A percentile compares a stretch with the other conserved stretches of the same genome.
These are phyloP conservation scores for Vanrija pseudolonga DNA, from an alignment of 1,284 basidiomycete species.

Conservation along the genomic window DNA sequence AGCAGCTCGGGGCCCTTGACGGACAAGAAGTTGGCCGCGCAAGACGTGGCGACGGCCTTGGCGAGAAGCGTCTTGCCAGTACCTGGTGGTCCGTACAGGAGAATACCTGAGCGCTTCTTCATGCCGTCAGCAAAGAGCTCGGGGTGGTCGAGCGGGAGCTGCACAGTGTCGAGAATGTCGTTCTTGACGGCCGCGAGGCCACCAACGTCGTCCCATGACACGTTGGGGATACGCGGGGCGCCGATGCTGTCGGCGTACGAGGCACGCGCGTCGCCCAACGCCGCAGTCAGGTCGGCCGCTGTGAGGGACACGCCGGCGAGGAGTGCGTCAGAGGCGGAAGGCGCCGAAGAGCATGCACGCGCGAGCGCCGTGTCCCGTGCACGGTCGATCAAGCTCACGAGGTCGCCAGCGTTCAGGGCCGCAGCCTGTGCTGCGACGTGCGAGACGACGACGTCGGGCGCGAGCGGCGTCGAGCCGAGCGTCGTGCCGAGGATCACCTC, in stretches of 20 bases:
- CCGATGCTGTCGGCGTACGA: constrained; percentile 90
- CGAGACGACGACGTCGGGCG: constrained; percentile 73
- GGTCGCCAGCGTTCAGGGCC: constrained; percentile 80
- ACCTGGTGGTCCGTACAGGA: constrained; percentile 80
- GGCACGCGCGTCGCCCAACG: constrained; percentile 70
- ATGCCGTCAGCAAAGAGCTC: constrained; percentile 89
- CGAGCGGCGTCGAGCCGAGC: constrained; percentile 55
- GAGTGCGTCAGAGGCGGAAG: constrained; percentile 20
- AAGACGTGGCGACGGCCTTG: constrained; percentile 80
- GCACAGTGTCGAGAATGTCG: constrained; percentile 95
- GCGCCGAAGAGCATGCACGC: constrained; percentile 40
- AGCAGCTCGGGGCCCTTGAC: constrained; percentile 95
- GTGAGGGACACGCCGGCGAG: constrained; percentile 61
- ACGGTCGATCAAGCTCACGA: constrained; percentile 66
- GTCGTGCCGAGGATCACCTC: constrained; percentile 60
- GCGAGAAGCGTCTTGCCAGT: constrained; percentile 59
- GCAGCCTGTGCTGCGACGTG: constrained; percentile 84
- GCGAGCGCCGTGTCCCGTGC: constrained; percentile 62
- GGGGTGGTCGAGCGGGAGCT: constrained; percentile 89
- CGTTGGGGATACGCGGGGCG: constrained; percentile 92
- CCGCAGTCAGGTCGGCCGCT: constrained; percentile 66
- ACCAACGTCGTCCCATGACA: constrained; percentile 97
- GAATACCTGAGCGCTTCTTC: constrained; percentile 87
- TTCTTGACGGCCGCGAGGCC: constrained; percentile 83
- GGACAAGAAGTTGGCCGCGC: constrained; percentile 88